A percentile compares a stretch with the other conserved stretches of the same genome.
phyloP scores from a whole-genome alignment of 768 basidiomycete species.

The Sarcodon sp. region DNA sequence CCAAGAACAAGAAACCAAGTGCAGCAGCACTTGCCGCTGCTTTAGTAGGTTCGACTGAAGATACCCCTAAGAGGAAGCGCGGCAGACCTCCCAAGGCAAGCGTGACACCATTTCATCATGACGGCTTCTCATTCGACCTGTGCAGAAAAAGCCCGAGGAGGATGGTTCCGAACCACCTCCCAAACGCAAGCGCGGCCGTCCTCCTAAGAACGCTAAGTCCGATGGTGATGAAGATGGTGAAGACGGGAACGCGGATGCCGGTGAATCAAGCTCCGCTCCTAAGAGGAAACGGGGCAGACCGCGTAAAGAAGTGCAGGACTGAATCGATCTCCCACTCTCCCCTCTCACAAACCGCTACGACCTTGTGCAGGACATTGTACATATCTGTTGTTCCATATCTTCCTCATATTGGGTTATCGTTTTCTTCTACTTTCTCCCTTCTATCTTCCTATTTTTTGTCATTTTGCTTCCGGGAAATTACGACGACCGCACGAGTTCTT shows the following conservation, averaged over 20 bases:
- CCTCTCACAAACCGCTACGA: background rate
- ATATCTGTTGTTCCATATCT: background rate
- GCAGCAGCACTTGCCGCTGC: conserved; percentile 18
- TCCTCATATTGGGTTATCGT: background rate
- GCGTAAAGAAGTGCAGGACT: conserved; percentile 22
- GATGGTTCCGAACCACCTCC: conserved; percentile 29
- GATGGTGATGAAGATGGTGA: conserved; percentile 25
- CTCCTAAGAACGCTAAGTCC: conserved; percentile 53
- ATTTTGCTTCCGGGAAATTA: too few relatives aligned
- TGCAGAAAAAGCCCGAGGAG: conserved; percentile 29
- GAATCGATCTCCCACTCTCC: background rate
- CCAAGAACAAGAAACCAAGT: conserved; percentile 55
- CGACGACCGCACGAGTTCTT: too few relatives aligned
- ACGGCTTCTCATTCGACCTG: conserved; percentile 14
- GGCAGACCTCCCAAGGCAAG: conserved; percentile 57
- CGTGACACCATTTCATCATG: conserved; percentile 11
- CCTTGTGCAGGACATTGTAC: background rate
- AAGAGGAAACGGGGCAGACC: conserved; percentile 71
- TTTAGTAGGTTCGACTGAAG: conserved; percentile 13
- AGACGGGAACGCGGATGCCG: conserved; percentile 22
- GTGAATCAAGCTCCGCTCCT: conserved; percentile 27
- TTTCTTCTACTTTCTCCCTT: background rate
- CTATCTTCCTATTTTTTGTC: background rate
- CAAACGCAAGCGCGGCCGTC: conserved; percentile 65
- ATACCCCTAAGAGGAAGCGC: conserved; percentile 34